Evolutionary conservation across 2,329 filamentous ascomycete genomes (phyloP).

Genomic region (Verticillium tricorpus): DNA sequence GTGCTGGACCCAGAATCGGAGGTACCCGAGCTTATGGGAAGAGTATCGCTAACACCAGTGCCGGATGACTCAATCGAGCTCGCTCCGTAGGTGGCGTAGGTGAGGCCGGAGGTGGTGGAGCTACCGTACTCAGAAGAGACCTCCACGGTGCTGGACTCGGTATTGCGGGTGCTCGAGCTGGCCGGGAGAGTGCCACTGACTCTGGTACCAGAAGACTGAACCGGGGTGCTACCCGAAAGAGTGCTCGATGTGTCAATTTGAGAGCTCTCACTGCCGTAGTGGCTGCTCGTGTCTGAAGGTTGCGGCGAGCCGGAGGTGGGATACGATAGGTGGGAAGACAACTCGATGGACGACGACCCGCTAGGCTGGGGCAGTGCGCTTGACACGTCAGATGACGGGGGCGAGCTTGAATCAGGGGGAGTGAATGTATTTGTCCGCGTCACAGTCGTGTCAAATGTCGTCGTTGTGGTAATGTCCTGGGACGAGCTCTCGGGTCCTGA

Average conservation of each 20-base stretch:
- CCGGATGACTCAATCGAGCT: background rate
- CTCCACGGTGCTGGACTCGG: background rate
- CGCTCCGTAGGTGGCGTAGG: background rate
- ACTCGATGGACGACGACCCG: constrained; percentile 1
- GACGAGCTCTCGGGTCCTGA: background rate
- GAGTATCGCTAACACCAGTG: background rate
- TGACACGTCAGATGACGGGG: background rate
- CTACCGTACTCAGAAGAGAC: background rate
- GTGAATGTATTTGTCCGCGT: background rate
- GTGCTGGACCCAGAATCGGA: background rate
- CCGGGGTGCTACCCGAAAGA: background rate
- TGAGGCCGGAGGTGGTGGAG: background rate
- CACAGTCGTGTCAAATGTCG: background rate
- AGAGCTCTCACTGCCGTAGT: background rate
- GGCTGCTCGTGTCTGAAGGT: background rate
- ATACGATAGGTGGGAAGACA: constrained; percentile 8
- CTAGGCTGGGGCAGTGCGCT: background rate
- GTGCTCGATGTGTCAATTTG: too few relatives aligned
- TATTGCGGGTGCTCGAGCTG: background rate
- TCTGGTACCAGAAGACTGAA: background rate
- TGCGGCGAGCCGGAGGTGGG: constrained; percentile 1
- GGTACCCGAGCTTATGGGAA: background rate
- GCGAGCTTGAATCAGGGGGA: background rate
- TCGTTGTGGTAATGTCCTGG: background rate
- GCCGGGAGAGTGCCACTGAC: background rate